Evolutionary conservation across 1,284 basidiomycete genomes (phyloP).

Genomic region (Golubevia pallescens): DNA sequence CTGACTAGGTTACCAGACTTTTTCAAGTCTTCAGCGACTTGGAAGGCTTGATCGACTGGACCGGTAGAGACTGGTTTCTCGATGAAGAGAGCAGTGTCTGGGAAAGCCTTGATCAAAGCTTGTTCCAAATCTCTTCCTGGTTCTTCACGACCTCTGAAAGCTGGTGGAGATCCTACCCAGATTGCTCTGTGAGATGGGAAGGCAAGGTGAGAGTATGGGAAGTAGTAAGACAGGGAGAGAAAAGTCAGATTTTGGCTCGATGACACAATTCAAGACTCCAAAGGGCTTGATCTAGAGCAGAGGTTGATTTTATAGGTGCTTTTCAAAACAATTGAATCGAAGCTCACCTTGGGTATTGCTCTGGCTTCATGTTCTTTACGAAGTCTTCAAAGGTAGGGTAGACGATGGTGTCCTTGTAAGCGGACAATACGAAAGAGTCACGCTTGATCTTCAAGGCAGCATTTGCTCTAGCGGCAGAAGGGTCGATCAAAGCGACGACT

Average conservation of each 20-base stretch:
- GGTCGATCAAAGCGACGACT: constrained; percentile 92
- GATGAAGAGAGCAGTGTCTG: constrained; percentile 78
- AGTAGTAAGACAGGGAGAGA: background rate
- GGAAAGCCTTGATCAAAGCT: constrained; percentile 84
- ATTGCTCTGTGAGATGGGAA: constrained; percentile 70
- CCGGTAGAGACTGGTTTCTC: constrained; percentile 94
- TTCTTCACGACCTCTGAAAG: constrained; percentile 72
- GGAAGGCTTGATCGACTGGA: constrained; percentile 68
- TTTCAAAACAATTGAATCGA: no score
- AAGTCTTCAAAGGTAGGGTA: constrained; percentile 89
- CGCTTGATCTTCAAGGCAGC: constrained; percentile 86
- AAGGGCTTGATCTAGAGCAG: no score
- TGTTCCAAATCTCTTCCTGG: constrained; percentile 84
- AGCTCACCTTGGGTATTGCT: constrained; percentile 52
- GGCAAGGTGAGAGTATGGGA: constrained; percentile 2
- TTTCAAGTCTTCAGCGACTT: constrained; percentile 58
- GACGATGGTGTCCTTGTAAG: constrained; percentile 88
- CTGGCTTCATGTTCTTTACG: constrained; percentile 71
- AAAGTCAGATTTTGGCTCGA: background rate
- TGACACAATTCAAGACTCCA: no score
- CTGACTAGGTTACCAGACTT: constrained; percentile 75
- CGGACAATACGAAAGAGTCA: constrained; percentile 88
- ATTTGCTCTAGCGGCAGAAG: constrained; percentile 80
- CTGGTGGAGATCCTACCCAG: constrained; percentile 89
- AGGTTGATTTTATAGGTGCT: no score